Conservation (phyloP, 1,139 yeast genomes). For the Debaryomycetaceae sp. region DNA sequence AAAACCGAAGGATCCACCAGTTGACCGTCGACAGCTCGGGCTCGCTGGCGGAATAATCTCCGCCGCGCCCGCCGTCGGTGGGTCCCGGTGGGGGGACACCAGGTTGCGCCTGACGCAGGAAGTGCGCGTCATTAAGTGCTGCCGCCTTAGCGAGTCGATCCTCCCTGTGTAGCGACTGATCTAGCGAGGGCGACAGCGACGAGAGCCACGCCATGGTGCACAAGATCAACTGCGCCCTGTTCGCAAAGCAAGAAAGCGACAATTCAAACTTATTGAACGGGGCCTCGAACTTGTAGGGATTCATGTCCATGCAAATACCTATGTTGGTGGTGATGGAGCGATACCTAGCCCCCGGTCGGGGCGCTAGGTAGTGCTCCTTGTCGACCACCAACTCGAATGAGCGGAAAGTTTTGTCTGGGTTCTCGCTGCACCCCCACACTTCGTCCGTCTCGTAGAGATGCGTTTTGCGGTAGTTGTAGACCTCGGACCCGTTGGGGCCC, state of each 20-base stretch:
- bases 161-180: slow-evolving; percentile 9
- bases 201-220: slow-evolving; percentile 92
- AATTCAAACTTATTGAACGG: slow-evolving; percentile 77
- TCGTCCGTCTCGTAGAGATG: slow-evolving; percentile 80
- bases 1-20: slow-evolving; percentile 72
- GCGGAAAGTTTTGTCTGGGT: slow-evolving; percentile 50
- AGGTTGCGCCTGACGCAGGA: not conserved
- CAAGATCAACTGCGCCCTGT: slow-evolving; percentile 53
- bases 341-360: slow-evolving; percentile 5
- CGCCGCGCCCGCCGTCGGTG: slow-evolving; percentile 1
- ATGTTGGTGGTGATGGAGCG: slow-evolving; percentile 43
- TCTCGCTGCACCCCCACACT: slow-evolving; percentile 75
- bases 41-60: slow-evolving; percentile 8
- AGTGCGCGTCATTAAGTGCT: slow-evolving; percentile 4
- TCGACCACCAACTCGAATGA: slow-evolving; percentile 36
- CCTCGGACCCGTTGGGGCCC: slow-evolving; percentile 52
- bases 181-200: slow-evolving; percentile 44
- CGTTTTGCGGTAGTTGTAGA: slow-evolving; percentile 73
- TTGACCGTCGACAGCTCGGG: slow-evolving; percentile 30
- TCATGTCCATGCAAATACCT: slow-evolving; percentile 95
- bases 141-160: slow-evolving; percentile 10
- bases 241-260: slow-evolving; percentile 48
- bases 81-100: slow-evolving; percentile 1
- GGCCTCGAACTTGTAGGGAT: slow-evolving; percentile 80
- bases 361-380: slow-evolving; percentile 19